These are phyloP conservation scores for Teunomyces stri DNA, from an alignment of 805 yeast genomes.

Conservation along the genomic window DNA sequence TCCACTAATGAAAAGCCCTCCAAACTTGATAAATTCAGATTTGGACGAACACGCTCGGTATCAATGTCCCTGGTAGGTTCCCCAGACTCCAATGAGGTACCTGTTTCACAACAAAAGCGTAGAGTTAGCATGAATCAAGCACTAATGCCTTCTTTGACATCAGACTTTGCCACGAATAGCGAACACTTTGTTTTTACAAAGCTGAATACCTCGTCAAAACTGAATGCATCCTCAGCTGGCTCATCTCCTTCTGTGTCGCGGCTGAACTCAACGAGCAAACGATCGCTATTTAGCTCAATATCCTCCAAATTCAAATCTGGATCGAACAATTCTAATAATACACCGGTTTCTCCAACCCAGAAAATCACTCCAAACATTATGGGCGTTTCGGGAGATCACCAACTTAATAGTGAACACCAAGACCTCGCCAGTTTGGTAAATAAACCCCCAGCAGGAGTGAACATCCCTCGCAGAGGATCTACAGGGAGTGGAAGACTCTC, in stretches of 20 bases:
- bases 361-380: slow-evolving; percentile 14
- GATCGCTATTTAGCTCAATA: slow-evolving; percentile 36
- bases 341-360: neutral
- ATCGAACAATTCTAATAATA: neutral
- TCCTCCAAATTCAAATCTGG: slow-evolving; percentile 37
- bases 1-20: slow-evolving; percentile 10
- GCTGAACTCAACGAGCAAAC: slow-evolving; percentile 15
- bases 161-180: slow-evolving; percentile 1
- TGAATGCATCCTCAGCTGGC: neutral
- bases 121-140: slow-evolving; percentile 8
- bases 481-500: neutral
- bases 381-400: slow-evolving; percentile 8
- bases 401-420: slow-evolving; percentile 7
- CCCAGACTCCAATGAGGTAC: slow-evolving; percentile 3
- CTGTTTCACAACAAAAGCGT: slow-evolving; percentile 7
- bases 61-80: slow-evolving; percentile 13
- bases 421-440: slow-evolving; percentile 22
- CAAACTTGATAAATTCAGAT: slow-evolving; percentile 21
- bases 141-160: neutral
- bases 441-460: slow-evolving; percentile 24
- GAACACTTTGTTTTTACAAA: neutral
- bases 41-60: slow-evolving; percentile 27
- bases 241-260: slow-evolving; percentile 16
- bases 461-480: neutral
- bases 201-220: slow-evolving; percentile 1